Base-by-base conservation (phyloP, 2,329 filamentous ascomycete species). In the Apiospora aurea region DNA sequence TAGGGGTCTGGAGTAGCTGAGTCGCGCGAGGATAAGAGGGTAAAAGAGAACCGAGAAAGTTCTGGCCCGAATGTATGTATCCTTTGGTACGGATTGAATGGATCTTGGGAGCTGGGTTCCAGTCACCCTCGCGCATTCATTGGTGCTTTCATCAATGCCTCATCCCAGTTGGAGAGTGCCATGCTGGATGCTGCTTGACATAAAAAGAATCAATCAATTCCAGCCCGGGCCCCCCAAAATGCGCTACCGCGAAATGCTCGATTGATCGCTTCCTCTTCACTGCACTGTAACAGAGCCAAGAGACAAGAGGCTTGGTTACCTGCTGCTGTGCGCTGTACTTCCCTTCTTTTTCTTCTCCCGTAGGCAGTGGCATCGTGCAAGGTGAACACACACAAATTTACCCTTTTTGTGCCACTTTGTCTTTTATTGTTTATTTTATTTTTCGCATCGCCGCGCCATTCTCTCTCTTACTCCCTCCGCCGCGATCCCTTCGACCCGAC, bases 401-500 rank as follows among this genome's bases (percentile, higher is more conserved):
- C 57, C 66, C 64, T 69, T 72, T 71, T 73, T 18, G 69, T 74
- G 71, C 69, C 71, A 71, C 46, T 73, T 73, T 72, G 71, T 70
- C 70, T 73, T 71, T 71, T 71, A 72, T 47, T 69, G n/a, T 67
- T 70, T 71, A 71, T 71, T 71, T 71, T 70, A 72, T 74, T 72
- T 71, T 29, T 43, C n/a, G 26, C 26, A 29, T 29, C 26, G 26
- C 34, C 34, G 71, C 38, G 41, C 61, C 46, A 51, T 70, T 49
- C 68, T 64, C 70, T 72, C 67, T 70, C 68, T 70, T 71, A 64
- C 71, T 74, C 70, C 69, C 72, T 72, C 71, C 53, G 44, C 71
- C 44, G 46, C 34, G 34, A 64, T n/a, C 57, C 57, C 57, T 64
- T 61, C 29, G 16, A n/a, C 26, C 24, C 16, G 34, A 34, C 26